These are phyloP conservation scores for Verticillium zaregamsianum DNA, from an alignment of 2,329 filamentous ascomycete species.

Conservation along the genomic window DNA sequence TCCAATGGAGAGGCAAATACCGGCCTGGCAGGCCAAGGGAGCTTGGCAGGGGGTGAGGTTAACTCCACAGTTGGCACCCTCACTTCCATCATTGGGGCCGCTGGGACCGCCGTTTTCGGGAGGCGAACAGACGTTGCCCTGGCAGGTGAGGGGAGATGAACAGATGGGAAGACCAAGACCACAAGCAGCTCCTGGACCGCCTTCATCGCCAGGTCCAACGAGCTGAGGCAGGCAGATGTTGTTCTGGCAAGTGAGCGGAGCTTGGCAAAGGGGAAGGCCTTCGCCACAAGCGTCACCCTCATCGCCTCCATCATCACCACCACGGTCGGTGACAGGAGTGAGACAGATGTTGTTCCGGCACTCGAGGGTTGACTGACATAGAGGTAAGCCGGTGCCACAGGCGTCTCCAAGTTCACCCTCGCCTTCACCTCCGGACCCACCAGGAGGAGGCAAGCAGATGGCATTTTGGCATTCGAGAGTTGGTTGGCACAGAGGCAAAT, in stretches of 20 bases:
- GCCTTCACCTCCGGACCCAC: not conserved
- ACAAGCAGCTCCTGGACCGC: not conserved
- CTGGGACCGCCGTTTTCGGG: not conserved
- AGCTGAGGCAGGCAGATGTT: not conserved
- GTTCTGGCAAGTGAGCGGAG: not conserved
- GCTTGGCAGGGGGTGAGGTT: not conserved
- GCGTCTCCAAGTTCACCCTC: not conserved
- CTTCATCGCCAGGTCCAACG: not conserved
- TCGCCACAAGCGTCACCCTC: not conserved
- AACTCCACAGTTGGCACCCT: not conserved
- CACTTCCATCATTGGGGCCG: not conserved
- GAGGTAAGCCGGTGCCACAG: not conserved
- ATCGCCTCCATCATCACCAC: not conserved
- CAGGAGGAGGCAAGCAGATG: not conserved
- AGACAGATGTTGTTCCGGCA: not conserved
- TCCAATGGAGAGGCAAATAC: not conserved
- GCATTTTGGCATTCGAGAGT: not conserved
- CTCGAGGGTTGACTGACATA: not conserved
- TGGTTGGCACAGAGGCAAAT: too few relatives aligned
- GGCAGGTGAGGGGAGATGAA: not conserved
- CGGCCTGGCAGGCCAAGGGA: not conserved
- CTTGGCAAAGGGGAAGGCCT: not conserved
- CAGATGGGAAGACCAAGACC: not conserved
- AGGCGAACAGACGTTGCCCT: not conserved
- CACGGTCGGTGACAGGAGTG: not conserved